A percentile compares a stretch with the other conserved stretches of the same genome.
Conservation (phyloP, 1,284 basidiomycete genomes). For the Cutaneotrichosporon mucoides region DNA sequence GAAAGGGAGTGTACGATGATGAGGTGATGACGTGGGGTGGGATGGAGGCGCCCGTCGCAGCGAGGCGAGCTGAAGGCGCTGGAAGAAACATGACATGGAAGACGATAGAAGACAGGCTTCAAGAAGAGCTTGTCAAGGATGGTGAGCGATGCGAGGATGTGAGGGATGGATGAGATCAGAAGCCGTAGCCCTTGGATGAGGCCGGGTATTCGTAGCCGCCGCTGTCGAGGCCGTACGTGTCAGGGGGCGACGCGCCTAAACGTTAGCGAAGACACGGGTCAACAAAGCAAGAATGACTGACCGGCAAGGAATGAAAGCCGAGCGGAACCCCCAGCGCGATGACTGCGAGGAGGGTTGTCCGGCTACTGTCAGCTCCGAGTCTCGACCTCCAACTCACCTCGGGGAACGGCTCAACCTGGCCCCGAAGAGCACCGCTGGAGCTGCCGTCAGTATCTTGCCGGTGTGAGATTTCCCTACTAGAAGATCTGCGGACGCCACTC, state of each 20-base stretch:
- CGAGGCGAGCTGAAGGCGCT: background rate
- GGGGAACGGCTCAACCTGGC: slow-evolving; percentile 21
- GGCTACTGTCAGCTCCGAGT: slow-evolving; percentile 7
- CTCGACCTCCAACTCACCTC: background rate
- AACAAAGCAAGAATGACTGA: background rate
- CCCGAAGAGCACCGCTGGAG: slow-evolving; percentile 35
- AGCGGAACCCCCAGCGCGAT: slow-evolving; percentile 1
- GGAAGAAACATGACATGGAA: background rate
- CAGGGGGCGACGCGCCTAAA: background rate
- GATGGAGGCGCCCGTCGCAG: background rate
- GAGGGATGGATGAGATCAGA: background rate
- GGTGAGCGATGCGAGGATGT: background rate
- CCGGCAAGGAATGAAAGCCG: slow-evolving; percentile 10
- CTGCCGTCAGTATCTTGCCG: slow-evolving; percentile 15
- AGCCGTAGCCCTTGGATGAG: background rate
- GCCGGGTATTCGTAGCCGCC: slow-evolving; percentile 11
- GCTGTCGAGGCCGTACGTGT: background rate
- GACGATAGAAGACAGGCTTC: background rate
- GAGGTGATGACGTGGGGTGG: background rate
- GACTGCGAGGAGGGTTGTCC: slow-evolving; percentile 9
- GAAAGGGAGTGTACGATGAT: too few relatives aligned
- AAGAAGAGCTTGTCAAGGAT: background rate
- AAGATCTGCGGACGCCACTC: slow-evolving; percentile 48
- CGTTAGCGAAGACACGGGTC: too few relatives aligned
- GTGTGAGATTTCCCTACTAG: slow-evolving; percentile 27